A percentile compares a stretch with the other conserved stretches of the same genome.
Evolutionary conservation across 306 rosid genomes (phyloP).

Genomic region (Vachellia pachyceras): DNA sequence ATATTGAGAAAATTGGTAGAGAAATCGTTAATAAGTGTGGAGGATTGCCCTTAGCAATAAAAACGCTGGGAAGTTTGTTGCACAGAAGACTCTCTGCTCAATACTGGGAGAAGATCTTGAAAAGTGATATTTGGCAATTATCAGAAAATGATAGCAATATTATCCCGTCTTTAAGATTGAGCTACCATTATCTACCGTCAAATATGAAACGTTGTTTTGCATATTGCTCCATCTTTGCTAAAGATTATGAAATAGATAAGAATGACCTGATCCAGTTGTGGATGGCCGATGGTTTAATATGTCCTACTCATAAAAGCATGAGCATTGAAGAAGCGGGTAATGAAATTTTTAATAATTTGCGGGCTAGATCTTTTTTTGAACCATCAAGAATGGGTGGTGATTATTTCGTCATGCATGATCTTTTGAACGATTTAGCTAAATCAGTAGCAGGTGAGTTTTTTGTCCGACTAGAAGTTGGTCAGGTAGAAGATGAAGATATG

Average conservation of each 20-base stretch:
- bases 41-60: constrained; percentile 7
- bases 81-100: neutral
- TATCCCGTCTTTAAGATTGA: neutral
- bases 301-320: neutral
- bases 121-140: neutral
- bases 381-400: neutral
- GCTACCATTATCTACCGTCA: neutral
- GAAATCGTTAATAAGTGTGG: neutral
- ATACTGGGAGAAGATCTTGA: neutral
- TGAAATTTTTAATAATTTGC: neutral
- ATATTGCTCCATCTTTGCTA: constrained; percentile 4
- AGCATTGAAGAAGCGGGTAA: neutral
- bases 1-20: neutral
- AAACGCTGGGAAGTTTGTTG: neutral
- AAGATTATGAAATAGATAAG: neutral
- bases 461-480: neutral
- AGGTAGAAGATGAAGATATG: neutral
- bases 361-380: neutral
- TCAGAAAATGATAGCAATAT: neutral
- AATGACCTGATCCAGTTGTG: neutral
- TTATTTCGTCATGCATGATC: neutral
- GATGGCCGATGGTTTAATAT: constrained; percentile 10
- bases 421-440: neutral
- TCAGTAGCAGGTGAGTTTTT: neutral
- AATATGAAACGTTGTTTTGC: constrained; percentile 5